A percentile compares a stretch with the other conserved stretches of the same genome.
These are phyloP conservation scores for Amylocystis lapponica DNA, from an alignment of 768 basidiomycete genomes.

Conservation along the genomic window DNA sequence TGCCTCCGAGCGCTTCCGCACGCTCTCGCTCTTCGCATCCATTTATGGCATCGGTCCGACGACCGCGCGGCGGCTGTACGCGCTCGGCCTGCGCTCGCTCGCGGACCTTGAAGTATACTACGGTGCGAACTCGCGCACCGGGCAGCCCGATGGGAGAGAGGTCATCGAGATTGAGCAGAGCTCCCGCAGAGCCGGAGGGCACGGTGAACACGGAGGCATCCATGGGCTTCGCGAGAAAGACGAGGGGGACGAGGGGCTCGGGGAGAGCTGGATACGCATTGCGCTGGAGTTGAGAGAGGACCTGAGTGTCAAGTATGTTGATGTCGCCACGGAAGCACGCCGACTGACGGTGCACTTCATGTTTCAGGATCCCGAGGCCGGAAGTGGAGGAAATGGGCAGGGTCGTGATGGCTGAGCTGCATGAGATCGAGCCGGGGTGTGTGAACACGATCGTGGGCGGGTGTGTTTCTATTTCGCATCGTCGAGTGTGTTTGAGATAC, in stretches of 20 bases:
- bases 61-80: conserved; percentile 63
- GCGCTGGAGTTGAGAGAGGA: conserved; percentile 57
- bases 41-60: conserved; percentile 71
- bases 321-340: too few relatives aligned
- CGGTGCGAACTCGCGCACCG: conserved; percentile 29
- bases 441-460: conserved; percentile 77
- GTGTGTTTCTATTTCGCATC: conserved; percentile 34
- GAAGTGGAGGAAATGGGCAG: conserved; percentile 78
- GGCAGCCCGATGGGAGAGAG: conserved; percentile 7
- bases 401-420: conserved; percentile 63
- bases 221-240: neutral
- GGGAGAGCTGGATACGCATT: conserved; percentile 44
- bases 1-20: conserved; percentile 45
- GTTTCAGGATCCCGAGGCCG: conserved; percentile 58
- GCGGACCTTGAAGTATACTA: conserved; percentile 67
- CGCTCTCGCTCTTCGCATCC: conserved; percentile 52
- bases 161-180: conserved; percentile 20
- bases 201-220: conserved; percentile 10
- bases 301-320: conserved; percentile 42
- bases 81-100: conserved; percentile 58
- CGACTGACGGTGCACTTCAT: neutral
- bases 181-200: conserved; percentile 17
- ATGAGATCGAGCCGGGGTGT: conserved; percentile 58
- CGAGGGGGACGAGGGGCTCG: conserved; percentile 20
- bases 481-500: neutral